Percentiles rank a stretch among this genome's conserved stretches.
These are phyloP conservation scores for Hyphodiscus sp. DNA, from an alignment of 2,329 filamentous ascomycete species.

Conservation along the genomic window DNA sequence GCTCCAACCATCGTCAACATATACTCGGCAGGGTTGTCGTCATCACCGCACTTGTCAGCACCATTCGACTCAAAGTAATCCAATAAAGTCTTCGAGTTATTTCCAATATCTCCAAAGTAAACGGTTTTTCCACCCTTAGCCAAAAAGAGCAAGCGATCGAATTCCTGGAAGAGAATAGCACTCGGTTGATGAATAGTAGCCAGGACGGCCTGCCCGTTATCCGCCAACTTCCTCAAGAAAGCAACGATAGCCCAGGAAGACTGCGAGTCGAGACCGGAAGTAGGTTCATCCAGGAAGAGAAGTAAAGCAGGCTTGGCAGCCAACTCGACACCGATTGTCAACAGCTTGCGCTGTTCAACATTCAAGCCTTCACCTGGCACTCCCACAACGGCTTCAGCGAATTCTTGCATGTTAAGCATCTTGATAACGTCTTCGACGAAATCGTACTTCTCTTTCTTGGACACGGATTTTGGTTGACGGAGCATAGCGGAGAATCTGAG, in stretches of 20 bases:
- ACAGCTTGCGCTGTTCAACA: conserved; percentile 63
- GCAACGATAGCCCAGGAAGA: conserved; percentile 90
- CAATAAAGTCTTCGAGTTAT: conserved; percentile 26
- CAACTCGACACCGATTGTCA: conserved; percentile 94
- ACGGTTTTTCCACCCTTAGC: conserved; percentile 71
- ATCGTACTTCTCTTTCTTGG: conserved; percentile 70
- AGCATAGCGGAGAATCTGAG: conserved; percentile 81
- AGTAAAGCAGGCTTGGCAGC: conserved; percentile 85
- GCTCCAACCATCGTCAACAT: conserved; percentile 46
- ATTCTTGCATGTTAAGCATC: conserved; percentile 84
- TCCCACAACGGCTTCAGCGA: conserved; percentile 86
- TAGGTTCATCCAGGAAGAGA: conserved; percentile 91
- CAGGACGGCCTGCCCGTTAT: conserved; percentile 83
- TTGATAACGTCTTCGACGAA: conserved; percentile 92
- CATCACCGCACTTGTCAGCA: conserved; percentile 55
- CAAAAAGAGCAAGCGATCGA: conserved; percentile 73
- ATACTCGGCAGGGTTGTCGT: conserved; percentile 69
- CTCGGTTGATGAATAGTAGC: conserved; percentile 96
- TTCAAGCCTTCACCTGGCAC: conserved; percentile 83
- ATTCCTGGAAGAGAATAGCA: conserved; percentile 88
- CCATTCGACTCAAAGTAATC: conserved; percentile 72
- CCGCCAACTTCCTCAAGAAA: conserved; percentile 81
- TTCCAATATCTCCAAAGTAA: conserved; percentile 75
- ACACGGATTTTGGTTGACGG: conserved; percentile 70
- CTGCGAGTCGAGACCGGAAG: conserved; percentile 87